Percentiles rank a stretch among this genome's conserved stretches.
Conservation (phyloP, 306 rosid genomes). For the Quercus alba region DNA sequence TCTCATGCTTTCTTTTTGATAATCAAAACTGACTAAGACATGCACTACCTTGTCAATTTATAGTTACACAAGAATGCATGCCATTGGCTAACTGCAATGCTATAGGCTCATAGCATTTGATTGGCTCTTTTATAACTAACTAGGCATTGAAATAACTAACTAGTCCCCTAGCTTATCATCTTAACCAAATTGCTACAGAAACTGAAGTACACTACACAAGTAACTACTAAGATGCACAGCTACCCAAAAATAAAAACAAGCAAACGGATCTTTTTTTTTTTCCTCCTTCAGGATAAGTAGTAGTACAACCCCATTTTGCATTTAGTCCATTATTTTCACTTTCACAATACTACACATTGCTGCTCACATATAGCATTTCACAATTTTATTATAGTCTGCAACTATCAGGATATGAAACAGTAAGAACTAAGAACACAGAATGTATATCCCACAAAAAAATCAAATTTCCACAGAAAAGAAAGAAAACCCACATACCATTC, state of each 20-base stretch:
- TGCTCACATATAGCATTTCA: background rate
- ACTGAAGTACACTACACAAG: too few species aligned
- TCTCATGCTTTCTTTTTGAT: too few species aligned
- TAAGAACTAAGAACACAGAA: background rate
- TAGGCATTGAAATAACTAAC: too few species aligned
- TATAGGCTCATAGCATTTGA: too few species aligned
- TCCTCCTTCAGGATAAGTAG: background rate
- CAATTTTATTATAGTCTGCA: background rate
- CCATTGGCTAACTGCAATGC: too few species aligned
- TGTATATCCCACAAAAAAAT: slow-evolving; percentile 2
- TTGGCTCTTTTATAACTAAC: too few species aligned
- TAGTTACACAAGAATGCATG: too few species aligned
- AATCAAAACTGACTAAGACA: too few species aligned
- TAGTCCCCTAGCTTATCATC: too few species aligned
- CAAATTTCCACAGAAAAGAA: slow-evolving; percentile 2
- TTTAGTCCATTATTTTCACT: background rate
- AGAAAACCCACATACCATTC: background rate
- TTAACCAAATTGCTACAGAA: too few species aligned
- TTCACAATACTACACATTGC: background rate
- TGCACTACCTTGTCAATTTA: too few species aligned
- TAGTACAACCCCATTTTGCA: background rate
- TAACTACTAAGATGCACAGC: too few species aligned
- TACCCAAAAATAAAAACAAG: background rate
- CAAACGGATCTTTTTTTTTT: background rate
- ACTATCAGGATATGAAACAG: background rate